phyloP scores from a whole-genome alignment of 2,329 filamentous ascomycete species.

The Colletotrichum sp. region DNA sequence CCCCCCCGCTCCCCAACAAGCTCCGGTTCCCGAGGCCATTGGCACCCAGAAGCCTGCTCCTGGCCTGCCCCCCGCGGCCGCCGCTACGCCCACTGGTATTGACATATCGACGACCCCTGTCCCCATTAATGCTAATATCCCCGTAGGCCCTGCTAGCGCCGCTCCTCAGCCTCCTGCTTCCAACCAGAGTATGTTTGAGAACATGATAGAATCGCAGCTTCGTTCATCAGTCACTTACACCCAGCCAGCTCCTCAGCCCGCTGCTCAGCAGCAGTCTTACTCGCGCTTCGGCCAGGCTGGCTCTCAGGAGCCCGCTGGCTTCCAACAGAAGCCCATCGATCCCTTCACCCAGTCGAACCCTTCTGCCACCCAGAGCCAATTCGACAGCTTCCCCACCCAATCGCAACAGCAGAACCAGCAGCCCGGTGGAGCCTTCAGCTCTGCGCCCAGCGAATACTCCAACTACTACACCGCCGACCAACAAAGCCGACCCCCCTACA shows the following conservation, averaged over 20 bases:
- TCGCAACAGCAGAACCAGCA: constrained; percentile 61
- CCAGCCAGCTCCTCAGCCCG: constrained; percentile 45
- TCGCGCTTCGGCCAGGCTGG: constrained; percentile 71
- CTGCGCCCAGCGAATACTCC: constrained; percentile 79
- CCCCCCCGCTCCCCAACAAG: constrained; percentile 70
- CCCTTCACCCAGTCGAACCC: constrained; percentile 79
- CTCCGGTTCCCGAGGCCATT: constrained; percentile 60
- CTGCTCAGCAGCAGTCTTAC: constrained; percentile 68
- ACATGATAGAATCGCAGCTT: constrained; percentile 36
- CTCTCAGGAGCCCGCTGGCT: constrained; percentile 64
- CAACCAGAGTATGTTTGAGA: constrained; percentile 38
- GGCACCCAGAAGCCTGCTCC: constrained; percentile 59
- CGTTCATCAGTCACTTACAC: not conserved
- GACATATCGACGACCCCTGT: constrained; percentile 24
- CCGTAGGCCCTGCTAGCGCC: constrained; percentile 30
- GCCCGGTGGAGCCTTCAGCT: constrained; percentile 71
- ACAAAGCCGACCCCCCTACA: constrained; percentile 76
- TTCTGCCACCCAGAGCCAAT: constrained; percentile 54
- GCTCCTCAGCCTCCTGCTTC: constrained; percentile 27
- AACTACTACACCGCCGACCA: constrained; percentile 84
- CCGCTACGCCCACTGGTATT: constrained; percentile 39
- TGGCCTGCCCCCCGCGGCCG: constrained; percentile 40
- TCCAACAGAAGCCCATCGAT: constrained; percentile 83
- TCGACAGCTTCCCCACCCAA: constrained; percentile 62
- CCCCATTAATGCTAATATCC: not conserved